Conservation (phyloP, 2,329 filamentous ascomycete genomes). For the Mollisia scopiformis region DNA sequence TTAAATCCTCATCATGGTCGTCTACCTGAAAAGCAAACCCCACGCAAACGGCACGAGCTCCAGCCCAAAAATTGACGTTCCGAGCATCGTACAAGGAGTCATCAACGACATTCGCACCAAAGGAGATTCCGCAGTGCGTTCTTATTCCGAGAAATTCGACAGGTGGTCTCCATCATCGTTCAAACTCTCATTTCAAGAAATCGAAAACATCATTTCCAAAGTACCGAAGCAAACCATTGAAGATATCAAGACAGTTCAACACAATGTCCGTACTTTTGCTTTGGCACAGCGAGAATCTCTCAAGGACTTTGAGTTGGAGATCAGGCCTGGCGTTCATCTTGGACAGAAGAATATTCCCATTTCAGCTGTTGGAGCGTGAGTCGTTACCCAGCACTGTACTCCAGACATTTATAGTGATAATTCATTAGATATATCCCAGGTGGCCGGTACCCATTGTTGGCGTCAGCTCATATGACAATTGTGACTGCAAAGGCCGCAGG, state of each 20-base stretch:
- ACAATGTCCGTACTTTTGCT: conserved; percentile 53
- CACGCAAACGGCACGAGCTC: not conserved
- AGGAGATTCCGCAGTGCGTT: conserved; percentile 51
- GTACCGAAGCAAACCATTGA: conserved; percentile 51
- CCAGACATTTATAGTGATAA: conserved; percentile 2
- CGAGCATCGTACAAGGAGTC: conserved; percentile 48
- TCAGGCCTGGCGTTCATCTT: conserved; percentile 50
- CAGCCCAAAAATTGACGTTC: conserved; percentile 26
- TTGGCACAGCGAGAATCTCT: conserved; percentile 48
- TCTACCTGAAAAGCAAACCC: not conserved
- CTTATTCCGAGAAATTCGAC: conserved; percentile 56
- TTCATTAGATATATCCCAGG: conserved; percentile 49
- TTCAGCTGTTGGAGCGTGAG: conserved; percentile 46
- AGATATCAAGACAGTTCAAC: conserved; percentile 56
- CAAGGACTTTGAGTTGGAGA: conserved; percentile 55
- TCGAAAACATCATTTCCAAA: conserved; percentile 46
- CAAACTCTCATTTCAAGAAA: conserved; percentile 48
- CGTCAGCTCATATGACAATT: conserved; percentile 58
- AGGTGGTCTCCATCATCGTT: conserved; percentile 53
- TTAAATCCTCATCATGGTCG: not conserved
- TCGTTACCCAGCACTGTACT: not conserved
- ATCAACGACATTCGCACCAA: conserved; percentile 49
- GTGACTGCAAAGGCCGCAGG: conserved; percentile 57
- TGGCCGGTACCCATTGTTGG: conserved; percentile 55
- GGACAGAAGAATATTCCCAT: conserved; percentile 56